Conservation (phyloP, 2,329 filamentous ascomycete genomes). For the Pyrenochaeta sp. region DNA sequence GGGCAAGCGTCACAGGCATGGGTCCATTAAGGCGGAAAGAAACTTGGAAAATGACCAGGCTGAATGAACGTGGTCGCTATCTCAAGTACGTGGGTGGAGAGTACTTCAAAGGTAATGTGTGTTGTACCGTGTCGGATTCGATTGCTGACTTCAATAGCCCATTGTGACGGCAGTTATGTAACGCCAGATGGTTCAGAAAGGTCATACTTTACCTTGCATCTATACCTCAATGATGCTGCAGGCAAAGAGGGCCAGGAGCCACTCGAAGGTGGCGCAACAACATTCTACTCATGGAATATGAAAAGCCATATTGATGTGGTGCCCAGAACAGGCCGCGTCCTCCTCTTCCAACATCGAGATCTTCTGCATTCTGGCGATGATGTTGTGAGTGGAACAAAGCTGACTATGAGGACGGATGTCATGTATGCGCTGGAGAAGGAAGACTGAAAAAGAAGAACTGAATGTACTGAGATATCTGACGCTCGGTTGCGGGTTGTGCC, state of each 20-base stretch:
- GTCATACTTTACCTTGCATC: conserved; percentile 63
- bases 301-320: conserved; percentile 51
- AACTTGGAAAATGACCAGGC: conserved; percentile 53
- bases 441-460: neutral
- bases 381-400: conserved; percentile 61
- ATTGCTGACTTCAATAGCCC: conserved; percentile 54
- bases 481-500: neutral
- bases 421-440: conserved; percentile 55
- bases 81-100: conserved; percentile 75
- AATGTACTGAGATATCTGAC: neutral
- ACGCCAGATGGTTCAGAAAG: conserved; percentile 61
- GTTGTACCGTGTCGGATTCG: neutral
- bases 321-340: conserved; percentile 60
- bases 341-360: conserved; percentile 64
- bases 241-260: conserved; percentile 37
- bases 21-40: conserved; percentile 54
- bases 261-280: conserved; percentile 63
- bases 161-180: conserved; percentile 71
- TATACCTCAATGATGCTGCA: conserved; percentile 60
- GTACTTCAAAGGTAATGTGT: conserved; percentile 66
- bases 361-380: conserved; percentile 64
- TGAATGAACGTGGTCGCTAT: conserved; percentile 79
- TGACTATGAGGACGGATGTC: conserved; percentile 64
- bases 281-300: conserved; percentile 53
- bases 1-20: conserved; percentile 53